Evolutionary conservation across 306 rosid species (phyloP).

Genomic region (Pyrus communis): DNA sequence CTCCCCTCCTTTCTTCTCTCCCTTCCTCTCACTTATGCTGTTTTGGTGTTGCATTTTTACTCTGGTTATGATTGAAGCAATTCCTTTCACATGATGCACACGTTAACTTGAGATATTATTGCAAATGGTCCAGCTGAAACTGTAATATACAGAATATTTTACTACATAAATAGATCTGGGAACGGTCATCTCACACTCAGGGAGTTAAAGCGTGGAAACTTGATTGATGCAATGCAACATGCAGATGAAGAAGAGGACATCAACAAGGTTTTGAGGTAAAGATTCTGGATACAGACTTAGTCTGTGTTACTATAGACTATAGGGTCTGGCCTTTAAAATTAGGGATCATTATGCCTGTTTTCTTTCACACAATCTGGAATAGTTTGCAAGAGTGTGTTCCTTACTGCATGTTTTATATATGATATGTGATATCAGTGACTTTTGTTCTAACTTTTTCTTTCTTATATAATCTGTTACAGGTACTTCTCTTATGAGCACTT

Average conservation of each 20-base stretch:
- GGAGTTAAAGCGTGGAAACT: slow-evolving; percentile 92
- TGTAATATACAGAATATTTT: slow-evolving; percentile 94
- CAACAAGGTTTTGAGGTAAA: slow-evolving; percentile 95
- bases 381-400: not conserved
- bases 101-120: slow-evolving; percentile 23
- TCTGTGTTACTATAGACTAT: slow-evolving; percentile 10
- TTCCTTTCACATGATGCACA: slow-evolving; percentile 1
- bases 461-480: slow-evolving; percentile 31
- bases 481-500: slow-evolving; percentile 98
- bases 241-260: slow-evolving; percentile 99
- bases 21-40: not conserved
- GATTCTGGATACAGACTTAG: slow-evolving; percentile 2
- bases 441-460: not conserved
- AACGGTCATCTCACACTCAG: slow-evolving; percentile 82
- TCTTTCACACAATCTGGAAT: slow-evolving; percentile 5
- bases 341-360: not conserved
- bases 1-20: not conserved
- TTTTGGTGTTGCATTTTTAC: not conserved
- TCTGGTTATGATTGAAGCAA: not conserved
- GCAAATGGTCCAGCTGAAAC: slow-evolving; percentile 89
- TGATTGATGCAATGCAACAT: slow-evolving; percentile 98
- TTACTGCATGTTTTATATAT: not conserved
- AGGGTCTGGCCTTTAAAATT: not conserved
- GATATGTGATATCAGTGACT: not conserved
- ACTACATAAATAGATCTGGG: slow-evolving; percentile 89